Evolutionary conservation across 306 rosid genomes (phyloP).

Genomic region (Styphnolobium japonicum): DNA sequence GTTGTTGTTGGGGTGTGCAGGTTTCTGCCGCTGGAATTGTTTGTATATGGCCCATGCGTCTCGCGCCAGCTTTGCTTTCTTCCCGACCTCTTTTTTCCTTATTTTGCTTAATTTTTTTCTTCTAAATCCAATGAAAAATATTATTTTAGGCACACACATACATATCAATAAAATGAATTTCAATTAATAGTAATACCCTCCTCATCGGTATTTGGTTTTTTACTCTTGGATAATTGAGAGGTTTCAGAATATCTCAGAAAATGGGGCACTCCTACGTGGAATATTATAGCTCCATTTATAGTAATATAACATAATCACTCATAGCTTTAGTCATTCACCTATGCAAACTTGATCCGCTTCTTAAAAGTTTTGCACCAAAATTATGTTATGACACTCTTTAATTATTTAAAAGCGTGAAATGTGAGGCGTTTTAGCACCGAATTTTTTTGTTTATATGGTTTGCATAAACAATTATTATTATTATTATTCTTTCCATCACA

Average conservation of each 20-base stretch:
- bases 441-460: background rate
- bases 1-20: slow-evolving; percentile 47
- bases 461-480: too few species aligned
- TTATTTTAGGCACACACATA: background rate
- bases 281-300: background rate
- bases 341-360: background rate
- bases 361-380: too few species aligned
- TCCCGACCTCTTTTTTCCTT: background rate
- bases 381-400: background rate
- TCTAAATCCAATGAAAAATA: background rate
- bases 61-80: slow-evolving; percentile 43
- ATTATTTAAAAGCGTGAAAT: background rate
- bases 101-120: background rate
- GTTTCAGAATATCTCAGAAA: slow-evolving; percentile 9
- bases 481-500: background rate
- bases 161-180: background rate
- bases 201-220: background rate
- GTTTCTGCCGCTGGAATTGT: slow-evolving; percentile 51
- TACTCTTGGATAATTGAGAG: slow-evolving; percentile 17
- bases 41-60: slow-evolving; percentile 53
- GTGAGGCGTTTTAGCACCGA: background rate
- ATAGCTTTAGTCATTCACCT: background rate
- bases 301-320: background rate
- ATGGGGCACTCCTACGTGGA: slow-evolving; percentile 9
- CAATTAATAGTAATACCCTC: background rate